phyloP scores from a whole-genome alignment of 1,139 yeast genomes.

The Yamadazyma conglobata region DNA sequence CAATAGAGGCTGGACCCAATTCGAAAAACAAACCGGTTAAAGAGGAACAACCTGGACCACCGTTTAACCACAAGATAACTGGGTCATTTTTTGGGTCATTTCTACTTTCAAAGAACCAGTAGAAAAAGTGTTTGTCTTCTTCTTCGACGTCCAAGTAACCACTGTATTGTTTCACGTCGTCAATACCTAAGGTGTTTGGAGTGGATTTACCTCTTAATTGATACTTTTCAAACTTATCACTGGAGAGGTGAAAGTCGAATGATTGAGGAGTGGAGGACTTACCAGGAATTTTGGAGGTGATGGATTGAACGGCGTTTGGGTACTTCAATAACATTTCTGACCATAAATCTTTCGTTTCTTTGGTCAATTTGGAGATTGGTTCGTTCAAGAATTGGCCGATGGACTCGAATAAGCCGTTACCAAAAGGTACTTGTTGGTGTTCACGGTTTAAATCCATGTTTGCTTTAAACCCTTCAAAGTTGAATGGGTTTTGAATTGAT shows the following conservation, averaged over 20 bases:
- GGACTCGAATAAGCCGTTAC: constrained; percentile 24
- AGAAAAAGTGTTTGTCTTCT: constrained; percentile 70
- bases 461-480: constrained; percentile 25
- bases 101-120: constrained; percentile 45
- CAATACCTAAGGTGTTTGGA: constrained; percentile 67
- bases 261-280: constrained; percentile 33
- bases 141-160: constrained; percentile 86
- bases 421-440: constrained; percentile 15
- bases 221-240: constrained; percentile 48
- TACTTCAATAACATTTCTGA: constrained; percentile 54
- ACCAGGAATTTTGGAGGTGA: constrained; percentile 53
- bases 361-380: constrained; percentile 44
- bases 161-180: constrained; percentile 74
- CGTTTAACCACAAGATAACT: constrained; percentile 44
- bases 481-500: constrained; percentile 27
- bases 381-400: constrained; percentile 42
- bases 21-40: constrained; percentile 43
- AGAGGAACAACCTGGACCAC: constrained; percentile 47
- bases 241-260: constrained; percentile 58
- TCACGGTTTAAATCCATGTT: constrained; percentile 22
- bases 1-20: constrained; percentile 41
- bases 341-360: constrained; percentile 54
- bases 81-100: constrained; percentile 45
- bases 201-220: constrained; percentile 58
- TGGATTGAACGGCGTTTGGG: constrained; percentile 48